Evolutionary conservation across 2,329 filamentous ascomycete species (phyloP).

Genomic region (Aspergillus pseudoviridinutans): DNA sequence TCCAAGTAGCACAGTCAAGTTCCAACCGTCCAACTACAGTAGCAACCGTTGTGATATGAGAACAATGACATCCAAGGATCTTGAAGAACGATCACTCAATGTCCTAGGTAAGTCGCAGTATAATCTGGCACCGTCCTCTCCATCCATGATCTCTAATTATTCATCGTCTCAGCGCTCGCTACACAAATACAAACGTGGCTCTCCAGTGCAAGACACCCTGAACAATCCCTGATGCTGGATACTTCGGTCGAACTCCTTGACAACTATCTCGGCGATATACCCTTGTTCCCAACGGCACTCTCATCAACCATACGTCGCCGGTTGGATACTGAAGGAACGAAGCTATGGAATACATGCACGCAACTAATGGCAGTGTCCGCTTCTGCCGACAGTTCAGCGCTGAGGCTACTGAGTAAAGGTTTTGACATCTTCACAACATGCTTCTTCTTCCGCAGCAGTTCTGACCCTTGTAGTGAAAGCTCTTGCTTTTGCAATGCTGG

Average conservation of each 20-base stretch:
- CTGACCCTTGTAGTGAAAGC: slow-evolving; percentile 38
- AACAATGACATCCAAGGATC: neutral
- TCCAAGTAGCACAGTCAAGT: neutral
- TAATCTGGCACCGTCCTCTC: neutral
- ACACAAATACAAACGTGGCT: slow-evolving; percentile 13
- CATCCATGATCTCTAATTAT: neutral
- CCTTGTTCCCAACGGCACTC: slow-evolving; percentile 2
- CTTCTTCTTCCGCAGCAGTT: slow-evolving; percentile 1
- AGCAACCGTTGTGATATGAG: neutral
- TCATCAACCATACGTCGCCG: slow-evolving; percentile 10
- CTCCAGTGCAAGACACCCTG: slow-evolving; percentile 1
- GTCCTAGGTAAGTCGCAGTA: slow-evolving; percentile 5
- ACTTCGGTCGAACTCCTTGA: slow-evolving; percentile 9
- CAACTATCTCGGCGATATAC: slow-evolving; percentile 13
- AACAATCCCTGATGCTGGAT: slow-evolving; percentile 1
- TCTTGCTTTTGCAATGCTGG: slow-evolving; percentile 66
- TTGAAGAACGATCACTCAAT: neutral
- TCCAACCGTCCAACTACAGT: neutral
- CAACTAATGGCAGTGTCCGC: slow-evolving; percentile 13
- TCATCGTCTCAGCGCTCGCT: slow-evolving; percentile 20
- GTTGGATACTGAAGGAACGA: slow-evolving; percentile 30
- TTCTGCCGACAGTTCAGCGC: slow-evolving; percentile 5
- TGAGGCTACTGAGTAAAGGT: slow-evolving; percentile 17
- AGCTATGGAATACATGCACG: slow-evolving; percentile 38
- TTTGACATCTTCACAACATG: slow-evolving; percentile 2